Base-by-base conservation (phyloP, 768 basidiomycete species). In the Tubosaeta brunneosetosa region DNA sequence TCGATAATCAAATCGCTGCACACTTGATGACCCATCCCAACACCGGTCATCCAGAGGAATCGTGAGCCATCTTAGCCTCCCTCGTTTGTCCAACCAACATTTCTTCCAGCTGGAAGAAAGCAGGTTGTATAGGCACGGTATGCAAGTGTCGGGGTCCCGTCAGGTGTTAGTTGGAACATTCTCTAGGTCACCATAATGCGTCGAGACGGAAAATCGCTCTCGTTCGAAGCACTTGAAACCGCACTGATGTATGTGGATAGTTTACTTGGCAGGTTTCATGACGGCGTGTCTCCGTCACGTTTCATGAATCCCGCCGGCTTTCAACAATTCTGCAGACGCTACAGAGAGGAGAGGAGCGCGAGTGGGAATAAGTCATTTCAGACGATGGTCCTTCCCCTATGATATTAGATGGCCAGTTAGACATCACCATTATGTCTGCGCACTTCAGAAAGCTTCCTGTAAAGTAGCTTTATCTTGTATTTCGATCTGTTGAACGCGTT, bases 161-260 rank as follows among this genome's bases (percentile, higher is more conserved):
- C 31, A 1, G 8, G 26, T 27, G 26, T 10, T 31, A 22, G 11
- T 31, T 7, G 45, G 38, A 48, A 47, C 0, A 4, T 38, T 3
- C 13, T 26, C 6, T 42, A 66, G 65, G 65, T 66, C 40, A 66
- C 58, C 3, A 55, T 64, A 25, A 64, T 66, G 53, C 62, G 62
- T 33, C 58, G 58, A 55, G 65, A 66, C 36, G 53, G 55, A 38
- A 60, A 60, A 13, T 26, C 57, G 0, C 62, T 66, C 19, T 62
- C 65, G 22, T 56, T 58, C 2, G 64, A 66, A 44, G 65, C 61
- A 1, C 44, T 64, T 3, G 65, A 66, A 47, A 66, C 65, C 2
- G 58, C 53, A 33, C 62, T 69, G 60, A 69, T 70, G 66, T 72
- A 66, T 27, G 63, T 67, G 31, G 69, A 73, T 56, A 54, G 63